Evolutionary conservation across 345 rosid species (phyloP), one percentile per base, ranked within the genome.

Genomic region (Microthlaspi erraticum): DNA sequence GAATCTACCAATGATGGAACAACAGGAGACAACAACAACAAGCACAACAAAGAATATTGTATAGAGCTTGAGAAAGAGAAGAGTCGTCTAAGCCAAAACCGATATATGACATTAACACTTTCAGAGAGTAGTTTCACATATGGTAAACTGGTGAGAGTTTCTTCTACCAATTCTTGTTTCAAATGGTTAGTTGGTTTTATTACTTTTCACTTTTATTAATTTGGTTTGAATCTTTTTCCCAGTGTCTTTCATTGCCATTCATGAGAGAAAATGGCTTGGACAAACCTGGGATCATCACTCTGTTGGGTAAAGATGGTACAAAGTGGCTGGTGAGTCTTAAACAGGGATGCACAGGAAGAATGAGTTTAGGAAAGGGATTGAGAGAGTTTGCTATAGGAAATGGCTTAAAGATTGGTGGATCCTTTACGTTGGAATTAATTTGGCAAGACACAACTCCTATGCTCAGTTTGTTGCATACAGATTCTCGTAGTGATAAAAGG

Each of bases 401-500:
- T 5, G 19, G 48, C 0, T 20, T 70, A 23, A 31, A 45, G 29
- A 9, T 16, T 11, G 55, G 55, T 17, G 51, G 48, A 14, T 5
- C 66, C 9, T 60, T 70, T 13, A 60, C 62, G 34, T 12, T 70
- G 10, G 74, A 70, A 32, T 70, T 8, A 10, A 38, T 49, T 1
- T 59, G 74, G 67, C n/a, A 59, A 58, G 54, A 49, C 14, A 38
- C 11, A 16, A 46, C 39, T 36, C 66, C 66, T 18, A 33, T 68
- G 23, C 72, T 68, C 54, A 8, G 11, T 19, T 7, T 68, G 45
- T 44, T 18, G 8, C 1, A 5, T 20, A 45, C 54, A 34, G 33
- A 56, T 2, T 10, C 56, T 14, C 13, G 6, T 11, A 68, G 29
- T 12, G 32, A 3, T 2, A 18, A 1, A 45, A 46, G 8, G 17